phyloP scores from a whole-genome alignment of 352 stramenopile species.

The Thalassiosira livingstoniorum region DNA sequence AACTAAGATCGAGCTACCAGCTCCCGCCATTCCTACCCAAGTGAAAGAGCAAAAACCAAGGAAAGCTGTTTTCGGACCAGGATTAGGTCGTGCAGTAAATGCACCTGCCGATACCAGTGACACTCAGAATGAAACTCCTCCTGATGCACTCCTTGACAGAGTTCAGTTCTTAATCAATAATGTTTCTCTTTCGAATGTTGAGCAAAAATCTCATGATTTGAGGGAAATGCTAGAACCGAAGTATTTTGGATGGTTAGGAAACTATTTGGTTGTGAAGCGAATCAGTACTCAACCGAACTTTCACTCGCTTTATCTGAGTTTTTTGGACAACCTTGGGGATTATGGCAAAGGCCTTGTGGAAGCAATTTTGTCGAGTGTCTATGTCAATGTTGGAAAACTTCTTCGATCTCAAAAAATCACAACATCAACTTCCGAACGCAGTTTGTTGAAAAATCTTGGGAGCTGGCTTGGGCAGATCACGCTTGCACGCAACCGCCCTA shows the following conservation, averaged over 20 bases:
- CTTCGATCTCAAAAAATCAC: slow-evolving; percentile 98
- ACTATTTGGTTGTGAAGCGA: slow-evolving; percentile 99
- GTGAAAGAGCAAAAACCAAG: slow-evolving; percentile 59
- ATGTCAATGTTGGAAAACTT: slow-evolving; percentile 95
- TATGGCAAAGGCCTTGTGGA: slow-evolving; percentile 89
- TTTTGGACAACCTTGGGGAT: slow-evolving; percentile 97
- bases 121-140: slow-evolving; percentile 73
- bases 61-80: slow-evolving; percentile 80
- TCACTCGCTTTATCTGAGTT: slow-evolving; percentile 96
- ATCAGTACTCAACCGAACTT: slow-evolving; percentile 99
- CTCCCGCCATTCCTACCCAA: slow-evolving; percentile 30
- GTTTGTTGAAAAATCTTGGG: slow-evolving; percentile 98
- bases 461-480: slow-evolving; percentile 99
- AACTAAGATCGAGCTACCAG: slow-evolving; percentile 53
- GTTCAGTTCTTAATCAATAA: slow-evolving; percentile 99
- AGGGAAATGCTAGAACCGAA: slow-evolving; percentile 92
- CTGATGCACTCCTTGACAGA: slow-evolving; percentile 92
- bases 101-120: slow-evolving; percentile 46
- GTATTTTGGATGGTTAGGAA: slow-evolving; percentile 97
- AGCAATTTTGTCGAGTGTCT: slow-evolving; percentile 94
- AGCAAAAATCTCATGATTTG: slow-evolving; percentile 96
- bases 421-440: slow-evolving; percentile 97
- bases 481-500: slow-evolving; percentile 95
- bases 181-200: slow-evolving; percentile 96
- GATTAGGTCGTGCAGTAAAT: slow-evolving; percentile 79